Percentiles rank a stretch among this genome's conserved stretches.
Evolutionary conservation across 2,329 filamentous ascomycete genomes (phyloP).

Genomic region (Exophiala lecanii-corni): DNA sequence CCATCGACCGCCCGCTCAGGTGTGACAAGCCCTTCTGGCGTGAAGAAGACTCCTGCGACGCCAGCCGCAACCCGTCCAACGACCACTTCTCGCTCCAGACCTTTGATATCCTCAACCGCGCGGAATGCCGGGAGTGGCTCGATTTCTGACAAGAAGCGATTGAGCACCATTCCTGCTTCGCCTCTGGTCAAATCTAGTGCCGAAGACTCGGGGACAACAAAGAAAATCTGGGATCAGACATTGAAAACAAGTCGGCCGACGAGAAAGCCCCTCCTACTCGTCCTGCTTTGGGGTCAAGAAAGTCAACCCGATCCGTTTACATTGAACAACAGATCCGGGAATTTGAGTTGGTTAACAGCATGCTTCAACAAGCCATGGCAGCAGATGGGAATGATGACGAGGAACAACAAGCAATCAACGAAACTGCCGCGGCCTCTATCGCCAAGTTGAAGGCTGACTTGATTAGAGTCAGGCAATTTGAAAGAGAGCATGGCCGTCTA

Average conservation of each 20-base stretch:
- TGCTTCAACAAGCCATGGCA: slow-evolving; percentile 30
- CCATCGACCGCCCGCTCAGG: slow-evolving; percentile 30
- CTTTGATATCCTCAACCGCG: slow-evolving; percentile 26
- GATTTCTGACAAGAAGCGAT: slow-evolving; percentile 31
- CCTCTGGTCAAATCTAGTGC: slow-evolving; percentile 30
- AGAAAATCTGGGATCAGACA: slow-evolving; percentile 10
- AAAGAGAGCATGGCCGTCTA: slow-evolving; percentile 22
- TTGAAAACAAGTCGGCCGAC: not conserved
- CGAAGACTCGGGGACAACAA: slow-evolving; percentile 28
- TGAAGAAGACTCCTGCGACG: slow-evolving; percentile 30
- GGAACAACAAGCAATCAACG: slow-evolving; percentile 25
- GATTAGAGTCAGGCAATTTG: slow-evolving; percentile 24
- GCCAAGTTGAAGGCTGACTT: slow-evolving; percentile 27
- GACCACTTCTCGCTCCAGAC: slow-evolving; percentile 28
- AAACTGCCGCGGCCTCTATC: slow-evolving; percentile 25
- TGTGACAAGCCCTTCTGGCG: slow-evolving; percentile 33
- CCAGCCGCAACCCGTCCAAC: slow-evolving; percentile 27
- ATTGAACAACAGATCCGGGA: slow-evolving; percentile 30
- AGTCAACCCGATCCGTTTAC: slow-evolving; percentile 28
- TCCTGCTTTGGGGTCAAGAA: slow-evolving; percentile 22
- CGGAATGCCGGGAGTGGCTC: slow-evolving; percentile 20
- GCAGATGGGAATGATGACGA: slow-evolving; percentile 28
- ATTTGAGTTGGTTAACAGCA: slow-evolving; percentile 29
- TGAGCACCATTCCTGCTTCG: slow-evolving; percentile 33
- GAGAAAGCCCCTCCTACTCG: slow-evolving; percentile 12